Evolutionary conservation across 345 rosid genomes (phyloP), one percentile per base, ranked within the genome.

Genomic region (Odontarrhena argentea): DNA sequence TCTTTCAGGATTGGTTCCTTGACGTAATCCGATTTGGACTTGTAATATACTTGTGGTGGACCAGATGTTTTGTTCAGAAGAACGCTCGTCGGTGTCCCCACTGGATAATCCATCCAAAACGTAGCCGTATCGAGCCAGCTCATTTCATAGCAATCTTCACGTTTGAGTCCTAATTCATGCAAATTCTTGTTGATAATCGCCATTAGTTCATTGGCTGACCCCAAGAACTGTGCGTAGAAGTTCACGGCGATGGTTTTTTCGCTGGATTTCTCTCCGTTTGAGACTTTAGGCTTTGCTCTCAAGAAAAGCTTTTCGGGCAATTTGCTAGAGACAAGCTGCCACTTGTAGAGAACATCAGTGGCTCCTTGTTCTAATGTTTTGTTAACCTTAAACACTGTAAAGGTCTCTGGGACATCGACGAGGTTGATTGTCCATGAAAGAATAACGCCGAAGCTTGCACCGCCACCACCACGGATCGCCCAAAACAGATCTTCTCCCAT

Each of bases 401-500:
- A 1, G 5, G 3, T 49, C 54, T 49, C 8, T 49, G 53, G 53
- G 32, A 48, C 30, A 8, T 49, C 79, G 72, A 74, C 83, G 79
- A 52, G 12, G 65, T 6, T 9, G 53, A 48, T 24, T 48, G 3
- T 48, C 53, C 53, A 48, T 0, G 53, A 48, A 5, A 48, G 53
- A 30, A 48, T 48, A 48, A 48, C 53, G 12, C 87, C 87, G 7
- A 78, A 80, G 2, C 76, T 84, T 2, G 76, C 83, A 1, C 80
- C 83, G 3, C 67, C 61, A 41, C 73, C 49, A 63, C 76, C 80
- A 3, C 83, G 80, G 1, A 79, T 79, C 32, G 63, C 43, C 87
- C 83, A 13, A 83, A 52, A 24, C 72, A 85, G 73, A 70, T 81
- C 87, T 35, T 87, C 87, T 2, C 86, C 86, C 93, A 85, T 85